Evolutionary conservation across 2,329 filamentous ascomycete genomes (phyloP), one percentile per base, ranked within the genome.

Genomic region (Fusarium subglutinans): DNA sequence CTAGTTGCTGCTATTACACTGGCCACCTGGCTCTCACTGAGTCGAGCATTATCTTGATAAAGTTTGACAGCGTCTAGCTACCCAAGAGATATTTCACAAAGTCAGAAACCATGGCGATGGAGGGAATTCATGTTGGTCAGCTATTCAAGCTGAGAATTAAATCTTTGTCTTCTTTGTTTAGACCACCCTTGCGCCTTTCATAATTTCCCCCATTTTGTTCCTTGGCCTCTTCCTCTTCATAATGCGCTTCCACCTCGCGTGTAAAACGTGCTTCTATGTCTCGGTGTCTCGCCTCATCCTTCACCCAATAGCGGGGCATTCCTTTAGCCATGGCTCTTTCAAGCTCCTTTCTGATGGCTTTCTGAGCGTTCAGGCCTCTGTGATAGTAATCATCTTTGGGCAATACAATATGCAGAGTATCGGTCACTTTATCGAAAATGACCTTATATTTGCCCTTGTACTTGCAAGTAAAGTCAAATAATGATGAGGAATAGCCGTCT

Each of bases 51-150:
- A 14, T 20, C 2, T 28, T 13, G 17, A 20, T 8, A 6, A 14
- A 14, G 0, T 26, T 26, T 26, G 8, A 14, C 17, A 26, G 0
- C 7, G 7, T 45, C 7, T 20, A 9, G 17, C 8, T 15, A 47
- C 8, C 44, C 0, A 6, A 4, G 6, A 26, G 8, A 3, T 28
- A 1, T 22, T 0, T 5, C 8, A 20, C 2, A 15, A 11, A 28
- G 13, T 15, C 18, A 48, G 2, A 20, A 30, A 4, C 9, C 6
- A 15, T 22, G 13, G 0, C 2, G 8, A 30, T 3, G 20, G 4
- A 22, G 18, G 24, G 13, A 22, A 28, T 7, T 28, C 6, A 20
- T 6, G 0, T 45, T 26, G 5, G 11, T 26, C 2, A 4, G 24
- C 17, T 45, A 20, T 26, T 45, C 1, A 3, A 26, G 24, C 24